Evolutionary conservation across 352 stramenopile species (phyloP), one percentile per base, ranked within the genome.

Genomic region (Phytopythium delawarense): DNA sequence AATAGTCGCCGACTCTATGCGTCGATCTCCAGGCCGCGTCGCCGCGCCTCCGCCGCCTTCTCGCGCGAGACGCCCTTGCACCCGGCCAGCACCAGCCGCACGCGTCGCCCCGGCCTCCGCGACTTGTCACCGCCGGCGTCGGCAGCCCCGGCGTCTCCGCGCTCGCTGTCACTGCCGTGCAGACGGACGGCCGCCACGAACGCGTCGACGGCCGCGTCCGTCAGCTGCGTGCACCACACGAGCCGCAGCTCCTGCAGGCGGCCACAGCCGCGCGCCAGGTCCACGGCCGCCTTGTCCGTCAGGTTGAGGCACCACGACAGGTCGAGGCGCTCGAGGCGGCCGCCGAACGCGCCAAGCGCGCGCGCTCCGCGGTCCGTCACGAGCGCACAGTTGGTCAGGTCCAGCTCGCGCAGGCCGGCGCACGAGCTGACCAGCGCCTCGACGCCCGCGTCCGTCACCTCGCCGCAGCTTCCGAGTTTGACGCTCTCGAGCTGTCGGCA

Each of bases 281-380:
- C 78, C 60, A 82, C 71, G 35, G 93, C 72, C 53, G 85, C 83
- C 62, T 91, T 89, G 75, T 96, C 87, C 12, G 87, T 96, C 61
- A 96, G 89, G 71, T 94, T 93, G 73, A 94, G 87, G 69, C 86
- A 94, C 87, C 87, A 96, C 53, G 85, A 92, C 34, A 96, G 55
- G 60, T 94, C 90, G 39, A 96, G 63, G 25, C 61, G 66, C 59
- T 89, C 75, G 46, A 96, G 72, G 15, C 75, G 77, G 46, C 82
- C 74, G 28, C 72, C 79, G 46, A 89, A 72, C 6, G 37, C 54
- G 32, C 76, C 84, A 12, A 91, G 59, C n/a, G 78, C 74, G 28
- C 71, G 64, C 11, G 91, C 79, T 20, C 84, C 80, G 21, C 79
- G 75, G 63, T 96, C 87, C 44, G 81, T 94, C 48, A 96, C 66